phyloP scores from a whole-genome alignment of 1,284 basidiomycete species.

The Kalmanozyma brasiliensis region DNA sequence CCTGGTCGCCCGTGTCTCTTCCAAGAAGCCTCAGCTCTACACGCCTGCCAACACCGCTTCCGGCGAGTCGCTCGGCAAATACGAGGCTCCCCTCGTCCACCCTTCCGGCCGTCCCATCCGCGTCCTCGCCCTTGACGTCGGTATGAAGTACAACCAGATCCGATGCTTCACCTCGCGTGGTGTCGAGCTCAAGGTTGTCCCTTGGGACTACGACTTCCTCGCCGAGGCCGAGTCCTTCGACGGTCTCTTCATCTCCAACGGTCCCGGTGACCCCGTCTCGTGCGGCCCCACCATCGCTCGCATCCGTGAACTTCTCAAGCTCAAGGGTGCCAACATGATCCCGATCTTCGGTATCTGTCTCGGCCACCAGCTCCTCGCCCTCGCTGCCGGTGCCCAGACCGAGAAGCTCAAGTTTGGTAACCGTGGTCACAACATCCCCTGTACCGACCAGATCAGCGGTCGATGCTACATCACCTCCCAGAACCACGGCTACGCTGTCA shows the following conservation, averaged over 20 bases:
- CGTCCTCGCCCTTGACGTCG: slow-evolving; percentile 91
- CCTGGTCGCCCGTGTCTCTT: slow-evolving; percentile 90
- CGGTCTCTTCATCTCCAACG: slow-evolving; percentile 96
- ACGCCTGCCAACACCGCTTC: slow-evolving; percentile 63
- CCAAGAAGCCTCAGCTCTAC: slow-evolving; percentile 77
- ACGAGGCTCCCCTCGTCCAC: slow-evolving; percentile 73
- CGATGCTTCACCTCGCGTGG: slow-evolving; percentile 94
- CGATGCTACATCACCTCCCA: slow-evolving; percentile 99
- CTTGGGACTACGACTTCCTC: slow-evolving; percentile 94
- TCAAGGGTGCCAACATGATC: slow-evolving; percentile 73
- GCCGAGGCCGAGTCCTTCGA: slow-evolving; percentile 81
- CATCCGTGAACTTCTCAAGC: slow-evolving; percentile 76
- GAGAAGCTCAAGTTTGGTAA: slow-evolving; percentile 99
- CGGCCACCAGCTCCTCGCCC: slow-evolving; percentile 94
- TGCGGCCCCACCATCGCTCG: slow-evolving; percentile 75
- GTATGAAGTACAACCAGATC: slow-evolving; percentile 99
- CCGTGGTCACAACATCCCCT: slow-evolving; percentile 98
- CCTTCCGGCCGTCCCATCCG: slow-evolving; percentile 82
- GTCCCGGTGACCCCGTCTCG: slow-evolving; percentile 94
- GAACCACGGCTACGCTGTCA: slow-evolving; percentile 98
- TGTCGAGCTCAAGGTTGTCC: slow-evolving; percentile 94
- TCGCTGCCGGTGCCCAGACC: slow-evolving; percentile 92
- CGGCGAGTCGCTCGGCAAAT: slow-evolving; percentile 69
- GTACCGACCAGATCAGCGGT: slow-evolving; percentile 90
- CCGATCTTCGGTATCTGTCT: slow-evolving; percentile 99